phyloP scores from a whole-genome alignment of 345 rosid species.

The Moricandia moricandioides region DNA sequence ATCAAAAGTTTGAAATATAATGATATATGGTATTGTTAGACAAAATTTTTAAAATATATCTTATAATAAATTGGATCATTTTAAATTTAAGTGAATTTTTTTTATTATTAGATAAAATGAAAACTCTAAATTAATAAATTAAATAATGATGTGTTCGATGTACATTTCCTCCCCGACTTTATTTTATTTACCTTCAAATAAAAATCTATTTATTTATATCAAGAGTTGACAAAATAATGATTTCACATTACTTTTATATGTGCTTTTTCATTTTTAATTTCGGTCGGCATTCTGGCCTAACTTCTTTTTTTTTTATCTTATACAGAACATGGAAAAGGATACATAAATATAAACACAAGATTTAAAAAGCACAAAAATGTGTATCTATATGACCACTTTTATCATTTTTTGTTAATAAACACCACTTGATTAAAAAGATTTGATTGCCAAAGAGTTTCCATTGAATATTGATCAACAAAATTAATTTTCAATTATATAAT shows the following conservation, averaged over 20 bases:
- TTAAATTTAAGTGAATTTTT: too few species aligned
- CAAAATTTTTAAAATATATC: too few species aligned
- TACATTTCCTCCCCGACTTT: slow-evolving; percentile 40
- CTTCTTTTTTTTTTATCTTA: slow-evolving; percentile 10
- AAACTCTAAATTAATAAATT: not conserved
- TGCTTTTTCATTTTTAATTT: slow-evolving; percentile 26
- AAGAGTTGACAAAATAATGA: slow-evolving; percentile 22
- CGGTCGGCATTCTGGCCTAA: slow-evolving; percentile 60
- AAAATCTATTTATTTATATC: slow-evolving; percentile 1
- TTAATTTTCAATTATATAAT: not conserved
- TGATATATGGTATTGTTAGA: too few species aligned
- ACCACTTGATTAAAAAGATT: not conserved
- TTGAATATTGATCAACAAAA: not conserved
- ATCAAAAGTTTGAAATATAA: too few species aligned
- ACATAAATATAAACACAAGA: slow-evolving; percentile 2
- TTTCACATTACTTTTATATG: slow-evolving; percentile 32
- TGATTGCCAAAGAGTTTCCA: not conserved
- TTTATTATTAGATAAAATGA: too few species aligned
- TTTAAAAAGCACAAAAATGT: not conserved
- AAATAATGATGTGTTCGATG: slow-evolving; percentile 54
- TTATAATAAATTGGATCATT: too few species aligned
- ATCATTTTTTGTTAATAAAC: not conserved
- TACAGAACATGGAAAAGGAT: slow-evolving; percentile 26
- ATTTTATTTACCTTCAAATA: slow-evolving; percentile 10
- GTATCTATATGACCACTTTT: not conserved